These are phyloP conservation scores for Salinomyces thailandicus DNA, from an alignment of 2,329 filamentous ascomycete species.

Conservation along the genomic window DNA sequence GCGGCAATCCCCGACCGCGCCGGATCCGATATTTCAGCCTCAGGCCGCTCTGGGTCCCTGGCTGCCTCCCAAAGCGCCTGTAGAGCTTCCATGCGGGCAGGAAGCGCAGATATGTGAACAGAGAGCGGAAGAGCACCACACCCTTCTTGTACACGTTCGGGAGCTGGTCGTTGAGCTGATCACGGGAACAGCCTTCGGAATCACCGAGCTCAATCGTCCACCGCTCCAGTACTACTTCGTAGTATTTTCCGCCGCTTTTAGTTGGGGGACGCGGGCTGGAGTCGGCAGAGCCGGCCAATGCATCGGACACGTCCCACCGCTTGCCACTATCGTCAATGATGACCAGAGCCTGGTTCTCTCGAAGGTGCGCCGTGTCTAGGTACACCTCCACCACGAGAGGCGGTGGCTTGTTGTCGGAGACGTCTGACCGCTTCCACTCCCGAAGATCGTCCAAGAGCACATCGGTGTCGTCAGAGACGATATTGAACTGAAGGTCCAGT, in stretches of 20 bases:
- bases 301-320: slow-evolving; percentile 82
- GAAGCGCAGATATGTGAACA: slow-evolving; percentile 73
- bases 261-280: slow-evolving; percentile 38
- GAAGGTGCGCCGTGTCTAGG: slow-evolving; percentile 53
- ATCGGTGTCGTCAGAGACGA: slow-evolving; percentile 87
- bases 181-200: slow-evolving; percentile 42
- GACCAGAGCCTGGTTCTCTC: slow-evolving; percentile 76
- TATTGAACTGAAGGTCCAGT: slow-evolving; percentile 73
- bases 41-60: slow-evolving; percentile 48
- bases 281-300: slow-evolving; percentile 55
- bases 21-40: slow-evolving; percentile 69
- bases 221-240: slow-evolving; percentile 76
- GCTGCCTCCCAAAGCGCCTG: slow-evolving; percentile 60
- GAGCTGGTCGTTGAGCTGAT: slow-evolving; percentile 49
- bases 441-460: slow-evolving; percentile 71
- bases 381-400: slow-evolving; percentile 86
- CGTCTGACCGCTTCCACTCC: slow-evolving; percentile 71
- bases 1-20: slow-evolving; percentile 42
- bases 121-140: slow-evolving; percentile 83
- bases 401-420: slow-evolving; percentile 65
- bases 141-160: slow-evolving; percentile 95
- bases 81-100: slow-evolving; percentile 81
- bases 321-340: slow-evolving; percentile 82
- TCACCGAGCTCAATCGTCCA: slow-evolving; percentile 79
- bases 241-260: slow-evolving; percentile 33